These are phyloP conservation scores for Singerocomus inundabilis DNA, from an alignment of 1,284 basidiomycete genomes.

Conservation along the genomic window DNA sequence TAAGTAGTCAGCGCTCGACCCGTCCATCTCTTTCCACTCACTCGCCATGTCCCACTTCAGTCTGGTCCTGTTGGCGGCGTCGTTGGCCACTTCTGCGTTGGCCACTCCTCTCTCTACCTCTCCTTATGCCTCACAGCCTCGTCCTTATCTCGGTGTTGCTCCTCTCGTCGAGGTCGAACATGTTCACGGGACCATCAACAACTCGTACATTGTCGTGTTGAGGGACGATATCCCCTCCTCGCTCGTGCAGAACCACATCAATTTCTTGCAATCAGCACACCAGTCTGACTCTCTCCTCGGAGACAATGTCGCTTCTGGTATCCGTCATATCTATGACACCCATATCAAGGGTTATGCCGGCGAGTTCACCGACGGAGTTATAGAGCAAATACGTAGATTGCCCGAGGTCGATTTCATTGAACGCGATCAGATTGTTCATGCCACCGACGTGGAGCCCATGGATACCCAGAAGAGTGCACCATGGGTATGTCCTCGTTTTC, in stretches of 20 bases:
- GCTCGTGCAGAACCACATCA: constrained; percentile 71
- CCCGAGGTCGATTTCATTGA: constrained; percentile 96
- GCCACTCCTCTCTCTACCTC: constrained; percentile 69
- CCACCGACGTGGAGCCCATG: constrained; percentile 47
- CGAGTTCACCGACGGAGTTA: constrained; percentile 69
- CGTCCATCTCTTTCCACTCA: constrained; percentile 9
- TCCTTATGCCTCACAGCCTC: constrained; percentile 41
- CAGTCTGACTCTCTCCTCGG: constrained; percentile 46
- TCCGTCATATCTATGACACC: constrained; percentile 72
- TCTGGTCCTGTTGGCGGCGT: constrained; percentile 42
- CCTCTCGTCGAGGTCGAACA: constrained; percentile 57
- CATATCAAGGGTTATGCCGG: constrained; percentile 85
- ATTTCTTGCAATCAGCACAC: constrained; percentile 63
- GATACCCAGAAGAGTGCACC: constrained; percentile 74
- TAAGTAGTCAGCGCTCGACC: background rate
- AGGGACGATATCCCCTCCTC: constrained; percentile 63
- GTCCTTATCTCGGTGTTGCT: constrained; percentile 51
- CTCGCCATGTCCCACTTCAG: constrained; percentile 42
- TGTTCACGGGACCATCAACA: constrained; percentile 72
- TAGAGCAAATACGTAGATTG: constrained; percentile 80
- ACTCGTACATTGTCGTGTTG: constrained; percentile 89
- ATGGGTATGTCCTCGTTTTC: constrained; percentile 63
- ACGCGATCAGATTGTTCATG: constrained; percentile 85
- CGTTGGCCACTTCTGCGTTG: constrained; percentile 40
- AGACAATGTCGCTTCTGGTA: constrained; percentile 47